phyloP scores from a whole-genome alignment of 2,329 filamentous ascomycete genomes.

The Aspergillus persii region DNA sequence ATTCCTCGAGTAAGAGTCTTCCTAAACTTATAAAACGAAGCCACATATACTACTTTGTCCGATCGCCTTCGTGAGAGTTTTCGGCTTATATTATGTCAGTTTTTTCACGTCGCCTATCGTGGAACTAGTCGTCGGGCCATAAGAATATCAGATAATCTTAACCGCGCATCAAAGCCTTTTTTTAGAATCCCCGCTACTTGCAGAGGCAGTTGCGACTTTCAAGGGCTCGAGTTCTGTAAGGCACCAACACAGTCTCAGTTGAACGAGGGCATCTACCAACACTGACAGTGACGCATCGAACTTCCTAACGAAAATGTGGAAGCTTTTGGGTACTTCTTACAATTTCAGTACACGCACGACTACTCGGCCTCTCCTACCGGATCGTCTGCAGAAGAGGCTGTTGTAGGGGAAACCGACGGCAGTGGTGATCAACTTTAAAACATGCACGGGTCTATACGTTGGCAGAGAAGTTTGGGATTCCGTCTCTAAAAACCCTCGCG shows the following conservation, averaged over 20 bases:
- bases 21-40: background rate
- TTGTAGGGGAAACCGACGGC: conserved; percentile 66
- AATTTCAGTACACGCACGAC: conserved; percentile 81
- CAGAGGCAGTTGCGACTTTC: conserved; percentile 61
- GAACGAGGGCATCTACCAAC: background rate
- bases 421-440: conserved; percentile 81
- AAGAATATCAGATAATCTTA: conserved; percentile 61
- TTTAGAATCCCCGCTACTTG: conserved; percentile 70
- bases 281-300: conserved; percentile 62
- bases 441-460: conserved; percentile 89
- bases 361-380: conserved; percentile 69
- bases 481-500: conserved; percentile 69
- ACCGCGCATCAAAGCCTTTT: conserved; percentile 79
- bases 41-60: background rate
- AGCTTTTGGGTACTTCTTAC: conserved; percentile 74
- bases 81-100: conserved; percentile 19
- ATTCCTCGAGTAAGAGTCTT: conserved; percentile 31
- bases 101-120: conserved; percentile 70
- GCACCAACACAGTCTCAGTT: conserved; percentile 11
- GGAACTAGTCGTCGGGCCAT: conserved; percentile 63
- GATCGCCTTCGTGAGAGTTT: background rate
- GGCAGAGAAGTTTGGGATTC: conserved; percentile 71
- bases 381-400: conserved; percentile 63
- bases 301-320: conserved; percentile 68
- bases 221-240: conserved; percentile 60